Base-by-base conservation (phyloP, 352 stramenopile genomes). In the Phytopythium aichiense region DNA sequence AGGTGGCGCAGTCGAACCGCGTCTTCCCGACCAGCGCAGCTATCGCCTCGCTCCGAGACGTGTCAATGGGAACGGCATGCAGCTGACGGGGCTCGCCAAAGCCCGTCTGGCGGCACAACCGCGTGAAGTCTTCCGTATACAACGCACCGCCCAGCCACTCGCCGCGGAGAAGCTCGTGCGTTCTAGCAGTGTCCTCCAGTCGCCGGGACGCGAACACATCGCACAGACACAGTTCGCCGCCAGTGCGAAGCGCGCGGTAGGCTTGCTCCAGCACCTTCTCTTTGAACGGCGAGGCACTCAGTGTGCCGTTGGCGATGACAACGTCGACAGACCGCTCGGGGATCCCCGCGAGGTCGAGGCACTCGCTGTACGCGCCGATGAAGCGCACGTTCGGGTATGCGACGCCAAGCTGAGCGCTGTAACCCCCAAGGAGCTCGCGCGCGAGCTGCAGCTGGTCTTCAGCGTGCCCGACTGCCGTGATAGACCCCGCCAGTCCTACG, bases 201-300 rank as follows among this genome's bases (percentile, higher is more conserved):
- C 92, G 75, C 30, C 88, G 78, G 58, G 84, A 87, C 22, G 80
- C 66, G 69, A 97, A 98, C 1, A 98, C 89, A 61, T 98, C 92
- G 0, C 82, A 96, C 68, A 98, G 97, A 65, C 97, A 94, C 31
- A 98, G 70, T 69, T 97, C 91, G 35, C 92, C 92, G 35, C 92
- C 92, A 11, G 72, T 68, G 50, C 94, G 95, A 2, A 98, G 66
- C 9, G 96, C 68, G 45, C 84, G 72, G 52, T 85, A 81, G 33
- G 89, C 94, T 50, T 92, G 77, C 42, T 88, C 83, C 57, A 98
- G 71, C 11, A 97, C 92, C 18, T 81, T 76, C 56, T 92, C 77
- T 72, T 97, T 98, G 67, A 97, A 87, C n/a, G 88, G 82, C 62
- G 84, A 95, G 0, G 97, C 69, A 63, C 97, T 98, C 60, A 98